Evolutionary conservation across 371 early-diverging fungal genomes (phyloP).

Genomic region (Syncephalis fuscata): DNA sequence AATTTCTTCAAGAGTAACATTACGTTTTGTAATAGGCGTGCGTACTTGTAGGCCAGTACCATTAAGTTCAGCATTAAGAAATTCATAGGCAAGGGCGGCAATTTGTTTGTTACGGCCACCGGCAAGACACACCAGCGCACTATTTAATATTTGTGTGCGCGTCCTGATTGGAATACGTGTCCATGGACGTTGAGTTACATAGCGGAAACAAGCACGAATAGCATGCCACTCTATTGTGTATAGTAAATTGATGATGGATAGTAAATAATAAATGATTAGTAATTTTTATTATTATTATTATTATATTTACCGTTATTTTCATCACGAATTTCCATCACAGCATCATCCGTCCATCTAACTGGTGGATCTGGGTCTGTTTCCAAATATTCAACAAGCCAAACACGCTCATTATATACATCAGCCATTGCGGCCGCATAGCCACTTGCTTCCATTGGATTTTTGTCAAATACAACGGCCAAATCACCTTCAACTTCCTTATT

Average conservation of each 20-base stretch:
- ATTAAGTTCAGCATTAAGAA: conserved; percentile 66
- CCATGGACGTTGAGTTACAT: conserved; percentile 90
- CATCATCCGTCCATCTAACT: conserved; percentile 57
- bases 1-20: conserved; percentile 71
- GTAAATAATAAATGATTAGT: too few relatives aligned
- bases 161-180: conserved; percentile 71
- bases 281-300: background rate
- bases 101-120: conserved; percentile 93
- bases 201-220: conserved; percentile 83
- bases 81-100: conserved; percentile 87
- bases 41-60: conserved; percentile 56
- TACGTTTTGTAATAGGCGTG: conserved; percentile 81
- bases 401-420: conserved; percentile 61
- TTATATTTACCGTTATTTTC: conserved; percentile 23
- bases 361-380: conserved; percentile 62
- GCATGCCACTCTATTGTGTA: conserved; percentile 66
- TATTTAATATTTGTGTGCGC: conserved; percentile 74
- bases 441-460: conserved; percentile 82
- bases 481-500: conserved; percentile 45
- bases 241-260: background rate
- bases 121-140: conserved; percentile 77
- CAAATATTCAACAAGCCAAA: conserved; percentile 76
- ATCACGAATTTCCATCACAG: conserved; percentile 61
- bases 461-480: conserved; percentile 78
- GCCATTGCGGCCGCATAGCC: conserved; percentile 85